phyloP scores from a whole-genome alignment of 1,284 basidiomycete species.

The Pseudozyma sp. region DNA sequence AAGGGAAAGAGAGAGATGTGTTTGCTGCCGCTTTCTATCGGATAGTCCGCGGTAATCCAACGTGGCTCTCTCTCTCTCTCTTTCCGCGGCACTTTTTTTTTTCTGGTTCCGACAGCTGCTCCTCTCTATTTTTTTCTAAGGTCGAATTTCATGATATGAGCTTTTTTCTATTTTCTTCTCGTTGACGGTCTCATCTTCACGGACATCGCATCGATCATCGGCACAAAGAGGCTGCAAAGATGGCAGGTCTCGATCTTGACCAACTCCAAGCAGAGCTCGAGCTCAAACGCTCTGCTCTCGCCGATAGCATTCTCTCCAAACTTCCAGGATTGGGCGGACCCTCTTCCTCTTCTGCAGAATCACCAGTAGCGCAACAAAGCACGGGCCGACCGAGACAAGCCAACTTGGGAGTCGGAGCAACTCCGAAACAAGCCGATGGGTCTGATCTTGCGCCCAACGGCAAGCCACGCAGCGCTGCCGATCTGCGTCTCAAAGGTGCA shows the following conservation, averaged over 20 bases:
- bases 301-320: constrained; percentile 59
- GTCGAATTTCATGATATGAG: neutral
- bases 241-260: constrained; percentile 50
- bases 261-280: constrained; percentile 63
- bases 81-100: neutral
- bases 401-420: constrained; percentile 59
- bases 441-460: constrained; percentile 1
- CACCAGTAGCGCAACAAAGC: constrained; percentile 6
- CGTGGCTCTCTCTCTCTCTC: too few relatives aligned
- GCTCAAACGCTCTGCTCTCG: constrained; percentile 55
- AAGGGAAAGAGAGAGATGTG: neutral
- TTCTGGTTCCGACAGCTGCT: neutral
- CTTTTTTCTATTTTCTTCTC: neutral
- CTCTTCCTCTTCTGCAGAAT: constrained; percentile 11
- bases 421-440: constrained; percentile 13
- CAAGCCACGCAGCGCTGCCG: constrained; percentile 31
- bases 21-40: neutral
- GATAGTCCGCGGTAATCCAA: constrained; percentile 4
- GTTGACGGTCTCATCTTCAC: neutral
- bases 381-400: constrained; percentile 40
- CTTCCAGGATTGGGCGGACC: constrained; percentile 27
- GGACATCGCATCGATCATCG: neutral
- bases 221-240: neutral
- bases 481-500: constrained; percentile 50
- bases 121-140: neutral